Evolutionary conservation across 2,329 filamentous ascomycete genomes (phyloP), one percentile per base, ranked within the genome.

Genomic region (Aspergillus phoenicis): DNA sequence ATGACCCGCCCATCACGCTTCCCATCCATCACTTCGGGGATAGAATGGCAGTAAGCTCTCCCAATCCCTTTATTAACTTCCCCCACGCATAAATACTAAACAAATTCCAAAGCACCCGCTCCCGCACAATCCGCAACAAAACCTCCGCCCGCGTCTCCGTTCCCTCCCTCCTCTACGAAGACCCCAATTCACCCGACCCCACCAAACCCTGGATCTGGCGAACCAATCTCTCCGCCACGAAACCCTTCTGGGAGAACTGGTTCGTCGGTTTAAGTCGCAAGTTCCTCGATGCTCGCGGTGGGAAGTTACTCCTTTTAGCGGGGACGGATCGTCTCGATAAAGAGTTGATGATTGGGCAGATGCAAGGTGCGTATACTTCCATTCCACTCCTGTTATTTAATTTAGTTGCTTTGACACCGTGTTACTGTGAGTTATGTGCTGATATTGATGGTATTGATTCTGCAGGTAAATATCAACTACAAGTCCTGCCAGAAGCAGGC

Each of bases 181-280:
- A 83, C 73, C 60, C 65, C 4, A 56, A 68, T 2, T 68, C 71
- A 5, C 58, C 66, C 8, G 73, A 78, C 58, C 67, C 71, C 20
- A 73, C 78, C 15, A 79, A 83, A 53, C 83, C 85, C 2, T 96
- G 91, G 90, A 84, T 84, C 60, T 99, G 95, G 95, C 84, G 88
- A 66, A 98, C 95, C 3, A 88, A 97, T 72, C 82, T 98, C 26
- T 86, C 84, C 0, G 86, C 87, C 39, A 98, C 95, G 8, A 90
- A 96, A 71, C 87, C 90, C 0, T 98, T 93, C 75, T 99, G 94
- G 94, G 89, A 95, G 75, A 90, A 87, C 66, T 99, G 94, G 94
- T 98, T 97, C 72, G 83, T 86, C 10, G 93, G 93, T 0, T 82
- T 98, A 69, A 96, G 91, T 75, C 86, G 86, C 69, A 97, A 96